These are phyloP conservation scores for Priceomyces haplophilus DNA, from an alignment of 805 yeast genomes.

Conservation along the genomic window DNA sequence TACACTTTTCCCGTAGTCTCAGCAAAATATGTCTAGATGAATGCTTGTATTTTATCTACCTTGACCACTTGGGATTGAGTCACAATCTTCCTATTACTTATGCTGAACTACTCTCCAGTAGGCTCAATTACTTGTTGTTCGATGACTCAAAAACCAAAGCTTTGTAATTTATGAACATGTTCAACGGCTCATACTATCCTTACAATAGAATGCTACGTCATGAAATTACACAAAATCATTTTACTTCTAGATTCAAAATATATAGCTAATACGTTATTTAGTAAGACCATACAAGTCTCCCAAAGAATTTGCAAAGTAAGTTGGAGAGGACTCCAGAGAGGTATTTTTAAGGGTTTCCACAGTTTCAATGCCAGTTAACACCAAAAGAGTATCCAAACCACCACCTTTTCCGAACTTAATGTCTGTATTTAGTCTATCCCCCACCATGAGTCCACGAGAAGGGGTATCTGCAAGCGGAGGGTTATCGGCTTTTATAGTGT, in stretches of 20 bases:
- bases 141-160: background rate
- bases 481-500: conserved; percentile 71
- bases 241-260: conserved; percentile 3
- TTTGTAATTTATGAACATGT: background rate
- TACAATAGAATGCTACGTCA: conserved; percentile 8
- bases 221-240: conserved; percentile 10
- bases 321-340: conserved; percentile 50
- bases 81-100: background rate
- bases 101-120: background rate
- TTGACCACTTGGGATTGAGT: background rate
- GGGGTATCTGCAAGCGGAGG: conserved; percentile 47
- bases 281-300: conserved; percentile 63
- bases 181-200: conserved; percentile 3
- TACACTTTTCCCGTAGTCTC: background rate
- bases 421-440: conserved; percentile 93
- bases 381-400: conserved; percentile 82
- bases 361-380: conserved; percentile 87
- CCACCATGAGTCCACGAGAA: conserved; percentile 79
- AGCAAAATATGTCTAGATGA: conserved; percentile 1
- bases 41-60: background rate
- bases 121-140: background rate
- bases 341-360: conserved; percentile 54
- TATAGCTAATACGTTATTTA: conserved; percentile 25
- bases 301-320: conserved; percentile 63
- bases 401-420: conserved; percentile 89